phyloP scores from a whole-genome alignment of 768 basidiomycete species.

The Agrocybe pediades region DNA sequence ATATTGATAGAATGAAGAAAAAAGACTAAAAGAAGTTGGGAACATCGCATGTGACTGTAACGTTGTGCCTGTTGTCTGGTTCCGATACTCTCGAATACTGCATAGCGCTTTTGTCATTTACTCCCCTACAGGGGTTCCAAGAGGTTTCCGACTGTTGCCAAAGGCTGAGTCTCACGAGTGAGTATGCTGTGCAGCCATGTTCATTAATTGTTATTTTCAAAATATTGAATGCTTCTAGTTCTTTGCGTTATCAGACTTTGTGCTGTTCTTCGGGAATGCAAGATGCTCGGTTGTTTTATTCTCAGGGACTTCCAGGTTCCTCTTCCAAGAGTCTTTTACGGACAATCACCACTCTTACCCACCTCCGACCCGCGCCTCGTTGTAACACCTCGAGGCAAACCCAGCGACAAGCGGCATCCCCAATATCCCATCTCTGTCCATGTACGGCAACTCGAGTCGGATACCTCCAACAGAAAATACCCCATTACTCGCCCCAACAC shows the following conservation, averaged over 20 bases:
- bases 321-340: neutral
- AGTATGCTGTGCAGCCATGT: neutral
- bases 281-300: neutral
- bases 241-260: neutral
- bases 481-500: neutral
- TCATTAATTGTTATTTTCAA: neutral
- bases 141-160: too few species aligned
- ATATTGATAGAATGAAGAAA: conserved; percentile 21
- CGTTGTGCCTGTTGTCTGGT: too few species aligned
- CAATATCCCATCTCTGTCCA: neutral
- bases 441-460: neutral
- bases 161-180: too few species aligned
- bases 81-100: too few species aligned
- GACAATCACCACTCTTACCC: neutral
- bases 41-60: neutral
- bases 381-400: neutral
- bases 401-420: neutral
- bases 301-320: neutral
- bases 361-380: neutral
- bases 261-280: neutral
- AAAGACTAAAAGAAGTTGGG: conserved; percentile 19
- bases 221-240: neutral
- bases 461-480: neutral
- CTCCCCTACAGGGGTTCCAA: too few species aligned
- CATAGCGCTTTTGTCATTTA: too few species aligned